Base-by-base conservation (phyloP, 2,329 filamentous ascomycete genomes). In the Clarireedia monteithiana region DNA sequence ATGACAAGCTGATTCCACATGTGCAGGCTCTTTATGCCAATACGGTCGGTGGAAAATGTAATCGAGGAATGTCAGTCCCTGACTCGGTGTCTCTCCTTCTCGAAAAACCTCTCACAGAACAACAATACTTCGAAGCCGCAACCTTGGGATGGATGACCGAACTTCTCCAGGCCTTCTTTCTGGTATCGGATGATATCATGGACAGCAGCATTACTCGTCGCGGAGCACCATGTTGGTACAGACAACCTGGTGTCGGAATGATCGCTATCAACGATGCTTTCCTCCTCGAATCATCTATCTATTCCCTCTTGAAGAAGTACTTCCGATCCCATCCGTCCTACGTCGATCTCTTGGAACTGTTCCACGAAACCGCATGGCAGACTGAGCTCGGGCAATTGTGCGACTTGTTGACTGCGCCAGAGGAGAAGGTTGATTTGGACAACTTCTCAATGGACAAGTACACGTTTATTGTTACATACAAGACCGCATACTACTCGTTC, bases 401-500 rank as follows among this genome's bases (percentile, higher is more conserved):
- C 73, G 94, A 99, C 72, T 79, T 99, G 62, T 83, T 97, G 71
- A 99, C 94, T 48, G 94, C 94, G 39, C 94, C 94, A 44, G 94
- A 99, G 76, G 91, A 96, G 72, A 79, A 85, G 60, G 88, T 97
- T 68, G 85, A 97, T 75, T 85, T 99, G 62, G 79, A 89, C 80
- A 96, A 96, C 78, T 99, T 99, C 80, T 91, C 85, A 72, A 80
- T 96, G 73, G 82, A 91, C 60, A 99, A 96, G 80, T 96, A 96
- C 79, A 85, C 80, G 67, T 99, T 97, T 80, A 99, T 99, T 69
- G 94, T 99, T 76, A 89, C 95, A 75, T 97, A 95, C 85, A 99
- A 99, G 84, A 99, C 94, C 24, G 91, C 94, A 51, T 99, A 95
- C 79, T 99, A 99, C 80, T 95, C 88, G 69, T 99, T 99, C 81